Percentiles rank a stretch among this genome's conserved stretches.
phyloP scores from a whole-genome alignment of 2,329 filamentous ascomycete genomes.

The Aspergillus sp. region DNA sequence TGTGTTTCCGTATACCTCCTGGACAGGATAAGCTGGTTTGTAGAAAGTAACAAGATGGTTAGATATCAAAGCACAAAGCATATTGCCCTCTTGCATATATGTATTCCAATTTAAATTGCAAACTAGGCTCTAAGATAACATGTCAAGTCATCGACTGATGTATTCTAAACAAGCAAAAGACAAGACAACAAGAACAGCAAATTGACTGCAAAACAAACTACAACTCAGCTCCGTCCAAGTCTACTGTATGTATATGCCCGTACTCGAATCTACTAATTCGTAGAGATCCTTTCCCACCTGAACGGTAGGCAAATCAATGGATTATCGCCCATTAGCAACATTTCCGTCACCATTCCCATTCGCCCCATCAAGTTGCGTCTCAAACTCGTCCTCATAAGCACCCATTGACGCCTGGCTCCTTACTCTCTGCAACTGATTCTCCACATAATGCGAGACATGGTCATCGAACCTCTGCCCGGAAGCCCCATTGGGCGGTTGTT shows the following conservation, averaged over 20 bases:
- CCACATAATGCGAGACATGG: conserved; percentile 79
- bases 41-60: no score
- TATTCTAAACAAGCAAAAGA: neutral
- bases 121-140: neutral
- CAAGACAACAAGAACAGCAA: neutral
- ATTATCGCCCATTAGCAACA: neutral
- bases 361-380: conserved; percentile 53
- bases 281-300: neutral
- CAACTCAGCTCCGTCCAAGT: neutral
- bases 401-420: conserved; percentile 56
- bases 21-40: neutral
- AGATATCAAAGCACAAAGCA: neutral
- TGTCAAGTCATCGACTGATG: neutral
- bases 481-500: conserved; percentile 17
- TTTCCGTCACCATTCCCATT: conserved; percentile 8
- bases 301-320: neutral
- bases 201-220: neutral
- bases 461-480: conserved; percentile 59
- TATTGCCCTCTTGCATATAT: neutral
- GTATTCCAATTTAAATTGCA: neutral
- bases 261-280: neutral
- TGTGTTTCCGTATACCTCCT: neutral
- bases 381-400: conserved; percentile 62
- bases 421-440: conserved; percentile 74
- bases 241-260: neutral